Percentiles rank a stretch among this genome's conserved stretches.
phyloP scores from a whole-genome alignment of 2,329 filamentous ascomycete species.

The Aspergillus jensenii region DNA sequence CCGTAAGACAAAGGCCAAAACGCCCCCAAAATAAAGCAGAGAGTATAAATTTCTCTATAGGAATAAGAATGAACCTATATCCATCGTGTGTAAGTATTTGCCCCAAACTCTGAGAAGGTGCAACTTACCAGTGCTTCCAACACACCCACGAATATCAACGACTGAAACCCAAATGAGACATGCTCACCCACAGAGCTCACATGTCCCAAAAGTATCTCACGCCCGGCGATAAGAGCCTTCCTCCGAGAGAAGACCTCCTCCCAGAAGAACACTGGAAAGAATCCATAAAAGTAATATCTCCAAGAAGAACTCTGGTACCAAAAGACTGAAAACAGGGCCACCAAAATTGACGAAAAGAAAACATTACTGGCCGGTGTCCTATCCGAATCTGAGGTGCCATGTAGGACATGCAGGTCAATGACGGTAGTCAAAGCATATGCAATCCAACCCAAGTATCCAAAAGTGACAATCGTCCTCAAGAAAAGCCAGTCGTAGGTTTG shows the following conservation, averaged over 20 bases:
- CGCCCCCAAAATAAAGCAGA: slow-evolving; percentile 72
- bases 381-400: slow-evolving; percentile 64
- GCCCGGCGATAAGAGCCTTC: slow-evolving; percentile 66
- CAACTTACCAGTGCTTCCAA: slow-evolving; percentile 71
- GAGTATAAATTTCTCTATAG: slow-evolving; percentile 80
- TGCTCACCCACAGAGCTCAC: slow-evolving; percentile 61
- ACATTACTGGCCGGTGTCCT: slow-evolving; percentile 60
- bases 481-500: slow-evolving; percentile 99
- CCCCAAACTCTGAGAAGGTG: not conserved
- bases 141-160: slow-evolving; percentile 67
- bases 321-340: slow-evolving; percentile 75
- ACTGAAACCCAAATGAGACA: slow-evolving; percentile 62
- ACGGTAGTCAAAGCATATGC: slow-evolving; percentile 87
- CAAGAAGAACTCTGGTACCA: slow-evolving; percentile 73
- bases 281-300: slow-evolving; percentile 86
- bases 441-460: slow-evolving; percentile 94
- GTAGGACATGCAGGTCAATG: slow-evolving; percentile 81
- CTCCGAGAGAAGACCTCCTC: slow-evolving; percentile 86
- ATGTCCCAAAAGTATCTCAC: slow-evolving; percentile 67
- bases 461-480: slow-evolving; percentile 79
- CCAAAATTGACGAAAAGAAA: slow-evolving; percentile 74
- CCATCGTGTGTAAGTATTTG: not conserved
- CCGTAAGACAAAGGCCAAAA: slow-evolving; percentile 80
- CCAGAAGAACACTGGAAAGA: slow-evolving; percentile 96
- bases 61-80: slow-evolving; percentile 85